Evolutionary conservation across 2,329 filamentous ascomycete species (phyloP), one percentile per base, ranked within the genome.

Genomic region (Aureobasidium zeae): DNA sequence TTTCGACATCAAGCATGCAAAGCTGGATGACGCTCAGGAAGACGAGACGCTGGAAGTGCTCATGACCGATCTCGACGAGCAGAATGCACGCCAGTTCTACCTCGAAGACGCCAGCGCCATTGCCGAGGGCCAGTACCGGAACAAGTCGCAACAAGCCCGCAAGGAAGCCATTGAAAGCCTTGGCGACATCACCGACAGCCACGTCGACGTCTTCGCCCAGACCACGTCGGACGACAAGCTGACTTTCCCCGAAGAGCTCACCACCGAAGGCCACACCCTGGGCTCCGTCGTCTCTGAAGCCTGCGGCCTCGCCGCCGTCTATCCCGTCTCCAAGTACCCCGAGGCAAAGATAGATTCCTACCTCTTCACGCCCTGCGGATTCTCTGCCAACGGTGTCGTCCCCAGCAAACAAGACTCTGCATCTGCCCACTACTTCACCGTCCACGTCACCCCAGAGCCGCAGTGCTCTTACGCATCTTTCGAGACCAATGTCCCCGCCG

Each of bases 391-490:
- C 58, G 91, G 87, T 42, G 88, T 98, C 15, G 77, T 98, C 30
- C 91, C 91, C 5, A 81, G 86, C 36, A 68, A 57, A 15, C 58
- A 57, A 24, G 55, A 62, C 42, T 50, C 52, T 7, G 56, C 56
- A 8, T 52, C 54, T 10, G 82, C 77, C 29, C 87, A 96, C 66
- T 98, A 98, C 69, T 98, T 95, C 67, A 98, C 89, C 1, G 91
- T 98, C 17, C 91, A 98, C 60, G 91, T 98, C 52, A 98, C 91
- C 0, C 91, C 91, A 0, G 91, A 98, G 71, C 86, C 89, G 11
- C 80, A 94, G 57, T 98, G 89, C 71, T 95, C 88, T 4, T 98
- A 94, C 62, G 91, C 91, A 25, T 95, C 87, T 2, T 98, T 98
- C 60, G 91, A 98, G 71, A 96, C 91, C 53, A 98, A 96, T 55